Percentiles rank a stretch among this genome's conserved stretches.
These are phyloP conservation scores for Paramecium primaurelia DNA, from an alignment of 73 alveolate species.

Conservation along the genomic window DNA sequence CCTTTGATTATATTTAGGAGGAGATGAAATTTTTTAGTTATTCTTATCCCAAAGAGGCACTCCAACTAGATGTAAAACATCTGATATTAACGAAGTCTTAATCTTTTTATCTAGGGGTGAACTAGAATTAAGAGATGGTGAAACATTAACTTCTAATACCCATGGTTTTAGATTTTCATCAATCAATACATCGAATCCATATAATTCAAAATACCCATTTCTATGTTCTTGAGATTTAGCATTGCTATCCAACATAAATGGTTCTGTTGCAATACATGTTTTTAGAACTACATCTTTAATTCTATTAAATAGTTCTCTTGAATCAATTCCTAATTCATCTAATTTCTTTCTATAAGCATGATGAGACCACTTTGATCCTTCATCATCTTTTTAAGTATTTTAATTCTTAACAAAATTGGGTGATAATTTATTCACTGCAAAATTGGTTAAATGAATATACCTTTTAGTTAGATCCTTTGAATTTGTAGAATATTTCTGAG, in stretches of 20 bases:
- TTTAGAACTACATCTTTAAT: conserved; percentile 79
- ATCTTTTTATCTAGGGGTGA: conserved; percentile 85
- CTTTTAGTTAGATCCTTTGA: conserved; percentile 65
- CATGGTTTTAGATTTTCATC: conserved; percentile 89
- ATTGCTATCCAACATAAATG: conserved; percentile 66
- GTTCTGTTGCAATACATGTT: conserved; percentile 76
- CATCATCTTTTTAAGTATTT: conserved; percentile 73
- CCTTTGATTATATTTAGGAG: neutral
- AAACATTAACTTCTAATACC: conserved; percentile 91
- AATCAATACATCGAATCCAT: conserved; percentile 91
- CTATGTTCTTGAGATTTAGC: conserved; percentile 62
- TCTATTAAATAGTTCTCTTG: conserved; percentile 59
- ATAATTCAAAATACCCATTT: conserved; percentile 84
- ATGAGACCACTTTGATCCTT: conserved; percentile 89
- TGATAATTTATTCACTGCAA: conserved; percentile 80
- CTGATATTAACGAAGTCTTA: conserved; percentile 82
- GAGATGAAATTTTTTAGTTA: neutral
- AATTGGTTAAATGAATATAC: conserved; percentile 91
- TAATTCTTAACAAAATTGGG: conserved; percentile 78
- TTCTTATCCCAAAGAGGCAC: conserved; percentile 85
- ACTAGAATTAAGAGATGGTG: conserved; percentile 85
- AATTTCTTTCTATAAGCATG: conserved; percentile 61
- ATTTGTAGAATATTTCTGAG: conserved; percentile 72
- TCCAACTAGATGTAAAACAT: conserved; percentile 83
- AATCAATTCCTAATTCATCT: conserved; percentile 68